phyloP scores from a whole-genome alignment of 371 early-diverging fungal species.

The Basidiobolus meristosporus region DNA sequence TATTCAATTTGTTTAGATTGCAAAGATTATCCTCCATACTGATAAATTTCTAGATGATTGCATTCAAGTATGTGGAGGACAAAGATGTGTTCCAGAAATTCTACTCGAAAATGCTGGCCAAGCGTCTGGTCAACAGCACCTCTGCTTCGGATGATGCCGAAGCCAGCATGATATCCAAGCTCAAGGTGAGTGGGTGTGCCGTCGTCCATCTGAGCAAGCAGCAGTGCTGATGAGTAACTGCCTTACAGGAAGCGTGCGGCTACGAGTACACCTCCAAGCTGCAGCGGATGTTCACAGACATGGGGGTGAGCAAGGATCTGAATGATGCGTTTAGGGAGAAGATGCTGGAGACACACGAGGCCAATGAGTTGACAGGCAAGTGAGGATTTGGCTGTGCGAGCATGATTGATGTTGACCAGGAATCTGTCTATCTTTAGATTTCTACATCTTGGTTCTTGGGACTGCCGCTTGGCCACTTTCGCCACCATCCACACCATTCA shows the following conservation, averaged over 20 bases:
- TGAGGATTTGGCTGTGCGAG: neutral
- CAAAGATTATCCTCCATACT: too few species aligned
- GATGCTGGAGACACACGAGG: constrained; percentile 17
- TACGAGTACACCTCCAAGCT: constrained; percentile 82
- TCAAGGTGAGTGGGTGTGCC: constrained; percentile 21
- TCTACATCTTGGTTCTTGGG: constrained; percentile 67
- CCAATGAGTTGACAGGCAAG: constrained; percentile 16
- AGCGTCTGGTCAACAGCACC: constrained; percentile 62
- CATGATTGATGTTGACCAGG: neutral
- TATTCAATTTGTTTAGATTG: constrained; percentile 1
- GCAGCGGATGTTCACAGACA: constrained; percentile 84
- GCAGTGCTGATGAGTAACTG: constrained; percentile 8
- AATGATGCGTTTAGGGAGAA: constrained; percentile 41
- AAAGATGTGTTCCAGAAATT: constrained; percentile 90
- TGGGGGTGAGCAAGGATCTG: constrained; percentile 67
- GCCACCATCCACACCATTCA: constrained; percentile 52
- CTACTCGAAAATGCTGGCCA: constrained; percentile 73
- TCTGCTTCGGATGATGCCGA: constrained; percentile 74
- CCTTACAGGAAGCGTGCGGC: constrained; percentile 63
- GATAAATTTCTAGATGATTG: constrained; percentile 39
- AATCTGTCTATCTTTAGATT: constrained; percentile 32
- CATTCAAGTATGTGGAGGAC: constrained; percentile 84
- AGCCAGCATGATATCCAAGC: constrained; percentile 58
- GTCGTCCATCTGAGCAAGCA: neutral
- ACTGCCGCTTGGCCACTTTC: constrained; percentile 84